A percentile compares a stretch with the other conserved stretches of the same genome.
These are phyloP conservation scores for Camelina hispida DNA, from an alignment of 345 rosid species.

Conservation along the genomic window DNA sequence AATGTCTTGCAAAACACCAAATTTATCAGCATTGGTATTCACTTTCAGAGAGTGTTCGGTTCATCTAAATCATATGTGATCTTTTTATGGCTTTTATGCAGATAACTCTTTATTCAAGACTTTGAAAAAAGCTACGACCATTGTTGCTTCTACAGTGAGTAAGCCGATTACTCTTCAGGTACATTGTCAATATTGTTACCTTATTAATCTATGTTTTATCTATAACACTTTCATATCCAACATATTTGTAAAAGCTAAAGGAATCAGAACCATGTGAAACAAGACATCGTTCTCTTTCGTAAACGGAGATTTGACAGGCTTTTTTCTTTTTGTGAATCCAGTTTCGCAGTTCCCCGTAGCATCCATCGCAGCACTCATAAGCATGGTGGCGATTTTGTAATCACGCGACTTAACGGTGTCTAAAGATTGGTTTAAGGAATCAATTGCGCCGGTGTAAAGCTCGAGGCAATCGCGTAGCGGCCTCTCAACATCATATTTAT, in stretches of 20 bases:
- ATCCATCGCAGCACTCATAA: conserved; percentile 51
- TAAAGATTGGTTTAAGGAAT: conserved; percentile 33
- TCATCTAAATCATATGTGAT: conserved; percentile 13
- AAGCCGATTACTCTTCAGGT: conserved; percentile 27
- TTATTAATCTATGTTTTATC: background rate
- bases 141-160: conserved; percentile 27
- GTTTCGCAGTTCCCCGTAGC: conserved; percentile 51
- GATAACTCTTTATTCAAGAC: conserved; percentile 20
- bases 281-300: conserved; percentile 39
- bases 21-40: background rate
- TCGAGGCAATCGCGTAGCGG: conserved; percentile 48
- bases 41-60: conserved; percentile 3
- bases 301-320: conserved; percentile 39
- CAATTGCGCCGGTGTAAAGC: conserved; percentile 43
- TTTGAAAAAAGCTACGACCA: conserved; percentile 20
- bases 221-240: conserved; percentile 11
- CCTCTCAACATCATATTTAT: conserved; percentile 12
- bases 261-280: conserved; percentile 43
- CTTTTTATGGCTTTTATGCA: background rate
- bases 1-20: conserved; percentile 3
- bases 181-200: background rate
- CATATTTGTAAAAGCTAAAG: conserved; percentile 53
- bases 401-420: conserved; percentile 26
- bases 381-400: conserved; percentile 37
- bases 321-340: conserved; percentile 45